phyloP scores from a whole-genome alignment of 371 early-diverging fungal genomes.

The Mucor mucedo region DNA sequence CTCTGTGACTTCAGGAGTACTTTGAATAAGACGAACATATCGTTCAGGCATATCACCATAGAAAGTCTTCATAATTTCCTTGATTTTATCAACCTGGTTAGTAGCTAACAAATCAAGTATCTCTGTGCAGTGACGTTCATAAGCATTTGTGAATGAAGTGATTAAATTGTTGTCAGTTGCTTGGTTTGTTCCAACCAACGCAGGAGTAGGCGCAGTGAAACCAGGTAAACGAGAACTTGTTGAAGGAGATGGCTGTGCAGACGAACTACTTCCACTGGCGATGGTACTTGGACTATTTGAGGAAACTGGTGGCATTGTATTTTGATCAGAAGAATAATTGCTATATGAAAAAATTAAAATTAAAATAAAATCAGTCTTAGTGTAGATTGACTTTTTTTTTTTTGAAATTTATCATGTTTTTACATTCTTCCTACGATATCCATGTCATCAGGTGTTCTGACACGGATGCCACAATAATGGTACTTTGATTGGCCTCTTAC shows the following conservation, averaged over 20 bases:
- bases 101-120: conserved; percentile 15
- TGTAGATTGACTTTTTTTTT: too few species aligned
- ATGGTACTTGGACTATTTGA: background rate
- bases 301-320: background rate
- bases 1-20: conserved; percentile 42
- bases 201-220: background rate
- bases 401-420: background rate
- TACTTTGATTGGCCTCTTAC: conserved; percentile 70
- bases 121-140: conserved; percentile 28
- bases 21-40: conserved; percentile 24
- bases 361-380: too few species aligned
- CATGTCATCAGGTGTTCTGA: conserved; percentile 13
- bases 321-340: background rate
- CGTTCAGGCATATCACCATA: conserved; percentile 33
- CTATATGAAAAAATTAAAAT: background rate
- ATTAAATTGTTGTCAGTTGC: conserved; percentile 4
- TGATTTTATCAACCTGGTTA: conserved; percentile 15
- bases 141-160: conserved; percentile 15
- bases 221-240: background rate
- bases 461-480: conserved; percentile 59
- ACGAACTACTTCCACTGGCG: background rate
- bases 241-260: background rate
- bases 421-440: background rate
- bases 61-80: conserved; percentile 19
- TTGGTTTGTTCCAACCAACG: conserved; percentile 3